Conservation (phyloP, 108 stramenopile genomes). For the Fistulifera pelliculosa region DNA sequence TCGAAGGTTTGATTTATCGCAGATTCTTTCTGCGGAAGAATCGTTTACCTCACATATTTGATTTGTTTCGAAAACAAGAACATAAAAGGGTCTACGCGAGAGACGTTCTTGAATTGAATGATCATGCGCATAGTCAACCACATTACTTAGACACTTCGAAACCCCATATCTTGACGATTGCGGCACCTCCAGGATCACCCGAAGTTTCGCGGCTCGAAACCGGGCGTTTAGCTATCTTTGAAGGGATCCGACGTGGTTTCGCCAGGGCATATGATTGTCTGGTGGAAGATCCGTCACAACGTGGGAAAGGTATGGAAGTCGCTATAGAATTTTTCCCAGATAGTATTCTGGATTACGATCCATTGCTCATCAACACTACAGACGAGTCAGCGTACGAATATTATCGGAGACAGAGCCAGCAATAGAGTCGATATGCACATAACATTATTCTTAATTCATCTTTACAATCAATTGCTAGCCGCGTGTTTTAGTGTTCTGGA, state of each 20-base stretch:
- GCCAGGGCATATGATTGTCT: slow-evolving; percentile 87
- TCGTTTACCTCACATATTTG: slow-evolving; percentile 43
- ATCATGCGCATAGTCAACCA: slow-evolving; percentile 39
- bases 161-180: slow-evolving; percentile 69
- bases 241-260: slow-evolving; percentile 81
- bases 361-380: slow-evolving; percentile 12
- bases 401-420: slow-evolving; percentile 20
- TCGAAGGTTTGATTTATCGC: slow-evolving; percentile 73
- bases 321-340: slow-evolving; percentile 72
- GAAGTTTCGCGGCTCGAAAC: slow-evolving; percentile 79
- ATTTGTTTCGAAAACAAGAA: slow-evolving; percentile 35
- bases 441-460: no score
- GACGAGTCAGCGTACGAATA: slow-evolving; percentile 40
- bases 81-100: slow-evolving; percentile 85
- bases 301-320: slow-evolving; percentile 53
- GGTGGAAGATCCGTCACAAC: slow-evolving; percentile 67
- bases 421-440: no score
- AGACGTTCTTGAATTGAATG: slow-evolving; percentile 72
- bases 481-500: no score
- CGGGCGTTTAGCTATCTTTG: slow-evolving; percentile 69
- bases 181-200: slow-evolving; percentile 70
- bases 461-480: no score
- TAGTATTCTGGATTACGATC: slow-evolving; percentile 79
- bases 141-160: slow-evolving; percentile 33
- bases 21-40: slow-evolving; percentile 83